These are phyloP conservation scores for Gastrodia elata DNA, from an alignment of 106 monocot genomes.

Conservation along the genomic window DNA sequence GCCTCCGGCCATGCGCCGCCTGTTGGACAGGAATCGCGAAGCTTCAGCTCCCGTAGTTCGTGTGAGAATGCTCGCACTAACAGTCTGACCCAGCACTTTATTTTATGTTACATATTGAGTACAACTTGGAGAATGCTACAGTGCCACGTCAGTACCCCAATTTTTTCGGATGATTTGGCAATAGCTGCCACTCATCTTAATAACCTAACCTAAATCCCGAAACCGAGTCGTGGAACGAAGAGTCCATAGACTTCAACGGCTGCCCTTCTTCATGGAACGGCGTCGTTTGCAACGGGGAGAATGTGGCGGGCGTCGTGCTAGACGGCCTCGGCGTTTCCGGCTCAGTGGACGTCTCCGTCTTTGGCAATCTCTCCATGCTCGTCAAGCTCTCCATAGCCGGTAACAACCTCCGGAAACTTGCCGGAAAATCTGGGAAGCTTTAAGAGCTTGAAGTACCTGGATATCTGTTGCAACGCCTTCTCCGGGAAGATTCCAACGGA, in stretches of 20 bases:
- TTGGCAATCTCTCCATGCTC: conserved; percentile 58
- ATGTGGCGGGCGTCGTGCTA: conserved; percentile 66
- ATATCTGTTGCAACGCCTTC: conserved; percentile 75
- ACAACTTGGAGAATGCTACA: too few species aligned
- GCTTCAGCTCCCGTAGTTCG: neutral
- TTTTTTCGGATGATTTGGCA: too few species aligned
- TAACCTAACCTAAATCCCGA: too few species aligned
- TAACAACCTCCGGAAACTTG: conserved; percentile 61
- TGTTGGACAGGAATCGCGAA: neutral
- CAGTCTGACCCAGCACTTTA: neutral
- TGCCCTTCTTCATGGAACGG: conserved; percentile 98
- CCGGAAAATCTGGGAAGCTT: conserved; percentile 36
- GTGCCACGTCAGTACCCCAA: too few species aligned
- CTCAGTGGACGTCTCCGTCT: conserved; percentile 33
- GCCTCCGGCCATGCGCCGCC: conserved; percentile 8
- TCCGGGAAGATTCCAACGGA: conserved; percentile 44
- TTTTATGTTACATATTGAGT: too few species aligned
- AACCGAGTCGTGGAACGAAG: conserved; percentile 89
- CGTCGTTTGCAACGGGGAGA: conserved; percentile 62
- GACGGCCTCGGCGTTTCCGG: conserved; percentile 54
- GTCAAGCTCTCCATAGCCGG: conserved; percentile 64
- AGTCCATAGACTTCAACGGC: conserved; percentile 87
- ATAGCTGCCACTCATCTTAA: too few species aligned
- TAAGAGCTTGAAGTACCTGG: conserved; percentile 55
- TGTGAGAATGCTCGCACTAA: neutral